Evolutionary conservation across 2,329 filamentous ascomycete genomes (phyloP).

Genomic region (Penicillium digitatum): DNA sequence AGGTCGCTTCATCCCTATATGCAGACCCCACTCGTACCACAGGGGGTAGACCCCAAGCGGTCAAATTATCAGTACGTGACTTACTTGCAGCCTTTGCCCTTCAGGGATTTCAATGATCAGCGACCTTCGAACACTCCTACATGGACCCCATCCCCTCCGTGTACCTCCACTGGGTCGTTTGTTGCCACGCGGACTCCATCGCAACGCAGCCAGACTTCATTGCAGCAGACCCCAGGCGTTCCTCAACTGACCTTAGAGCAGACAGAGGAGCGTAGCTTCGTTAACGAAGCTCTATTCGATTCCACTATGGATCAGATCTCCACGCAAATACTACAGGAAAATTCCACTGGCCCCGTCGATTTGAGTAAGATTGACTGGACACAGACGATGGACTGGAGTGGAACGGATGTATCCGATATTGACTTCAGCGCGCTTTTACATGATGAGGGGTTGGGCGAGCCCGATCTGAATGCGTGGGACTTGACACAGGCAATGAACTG

Average conservation of each 20-base stretch:
- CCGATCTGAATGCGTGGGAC: background rate
- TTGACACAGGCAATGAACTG: background rate
- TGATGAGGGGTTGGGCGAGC: background rate
- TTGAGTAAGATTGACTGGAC: background rate
- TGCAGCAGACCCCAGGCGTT: background rate
- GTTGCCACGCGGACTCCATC: background rate
- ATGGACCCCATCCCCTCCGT: background rate
- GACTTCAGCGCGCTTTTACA: background rate
- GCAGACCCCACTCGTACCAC: background rate
- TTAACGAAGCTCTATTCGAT: background rate
- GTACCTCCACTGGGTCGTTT: background rate
- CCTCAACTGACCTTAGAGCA: background rate
- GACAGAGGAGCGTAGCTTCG: background rate
- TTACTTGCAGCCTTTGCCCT: conserved; percentile 8
- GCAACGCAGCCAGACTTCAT: background rate
- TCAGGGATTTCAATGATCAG: background rate
- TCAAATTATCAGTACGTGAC: conserved; percentile 9
- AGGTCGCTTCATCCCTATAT: background rate
- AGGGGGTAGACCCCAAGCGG: background rate
- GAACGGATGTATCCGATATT: background rate
- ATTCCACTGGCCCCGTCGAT: background rate
- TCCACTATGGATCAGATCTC: background rate
- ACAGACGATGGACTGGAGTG: background rate
- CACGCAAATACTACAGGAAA: background rate
- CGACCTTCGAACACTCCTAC: background rate